A percentile compares a stretch with the other conserved stretches of the same genome.
Conservation (phyloP, 225 moss, liverwort and hornwort genomes). For the Antitrichia curtipendula region DNA sequence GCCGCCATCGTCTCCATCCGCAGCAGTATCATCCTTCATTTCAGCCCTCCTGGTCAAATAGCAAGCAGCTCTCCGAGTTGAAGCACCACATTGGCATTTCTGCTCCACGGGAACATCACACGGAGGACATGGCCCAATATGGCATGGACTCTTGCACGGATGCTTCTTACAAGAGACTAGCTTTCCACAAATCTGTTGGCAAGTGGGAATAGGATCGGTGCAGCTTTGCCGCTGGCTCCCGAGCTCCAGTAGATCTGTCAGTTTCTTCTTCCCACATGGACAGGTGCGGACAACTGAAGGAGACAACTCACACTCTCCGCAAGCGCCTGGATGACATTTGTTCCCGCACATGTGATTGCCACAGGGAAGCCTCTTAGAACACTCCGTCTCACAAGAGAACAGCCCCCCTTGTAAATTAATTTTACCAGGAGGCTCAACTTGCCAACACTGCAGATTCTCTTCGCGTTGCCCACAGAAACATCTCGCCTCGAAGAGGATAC, state of each 20-base stretch:
- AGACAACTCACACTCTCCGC: conserved; percentile 84
- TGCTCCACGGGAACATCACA: conserved; percentile 73
- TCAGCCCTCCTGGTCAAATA: conserved; percentile 25
- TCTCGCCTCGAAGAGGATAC: conserved; percentile 46
- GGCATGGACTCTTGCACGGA: conserved; percentile 60
- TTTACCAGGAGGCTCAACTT: conserved; percentile 62
- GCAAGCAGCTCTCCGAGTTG: conserved; percentile 69
- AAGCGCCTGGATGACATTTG: conserved; percentile 78
- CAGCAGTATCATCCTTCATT: background rate
- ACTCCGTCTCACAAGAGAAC: conserved; percentile 66
- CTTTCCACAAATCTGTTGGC: conserved; percentile 59
- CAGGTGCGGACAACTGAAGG: conserved; percentile 65
- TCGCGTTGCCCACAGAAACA: conserved; percentile 75
- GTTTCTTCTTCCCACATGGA: conserved; percentile 73
- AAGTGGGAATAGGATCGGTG: conserved; percentile 69
- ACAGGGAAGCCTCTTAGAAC: conserved; percentile 53
- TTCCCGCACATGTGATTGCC: conserved; percentile 70
- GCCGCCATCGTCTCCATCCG: conserved; percentile 11
- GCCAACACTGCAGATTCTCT: conserved; percentile 55
- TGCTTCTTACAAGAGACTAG: conserved; percentile 50
- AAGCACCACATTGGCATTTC: conserved; percentile 74
- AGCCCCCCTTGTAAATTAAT: conserved; percentile 44
- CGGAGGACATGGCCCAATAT: conserved; percentile 55
- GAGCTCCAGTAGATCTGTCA: conserved; percentile 21
- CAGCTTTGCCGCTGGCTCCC: conserved; percentile 38